These are phyloP conservation scores for Prunus mongolica DNA, from an alignment of 306 rosid species.

Conservation along the genomic window DNA sequence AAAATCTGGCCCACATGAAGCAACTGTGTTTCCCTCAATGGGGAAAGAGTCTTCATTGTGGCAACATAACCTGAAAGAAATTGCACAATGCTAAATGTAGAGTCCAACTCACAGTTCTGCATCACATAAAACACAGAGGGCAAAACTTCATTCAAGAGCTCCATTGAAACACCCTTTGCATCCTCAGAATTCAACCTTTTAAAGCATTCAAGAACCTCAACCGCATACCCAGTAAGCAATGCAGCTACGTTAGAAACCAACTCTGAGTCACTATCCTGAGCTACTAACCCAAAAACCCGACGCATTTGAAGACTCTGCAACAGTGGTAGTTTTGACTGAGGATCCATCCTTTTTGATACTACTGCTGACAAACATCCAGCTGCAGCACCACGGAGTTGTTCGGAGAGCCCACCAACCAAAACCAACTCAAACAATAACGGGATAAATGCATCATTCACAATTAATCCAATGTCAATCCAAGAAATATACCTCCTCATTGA, in stretches of 20 bases:
- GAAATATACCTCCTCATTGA: slow-evolving; percentile 79
- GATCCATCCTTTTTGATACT: slow-evolving; percentile 84
- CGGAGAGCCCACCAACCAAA: slow-evolving; percentile 59
- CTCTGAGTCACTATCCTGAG: slow-evolving; percentile 57
- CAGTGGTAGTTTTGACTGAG: slow-evolving; percentile 60
- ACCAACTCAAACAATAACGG: slow-evolving; percentile 80
- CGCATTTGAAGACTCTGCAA: slow-evolving; percentile 77
- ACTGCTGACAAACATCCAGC: slow-evolving; percentile 84
- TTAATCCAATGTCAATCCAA: slow-evolving; percentile 89
- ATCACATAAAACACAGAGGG: slow-evolving; percentile 78
- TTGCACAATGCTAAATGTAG: slow-evolving; percentile 76
- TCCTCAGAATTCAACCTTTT: slow-evolving; percentile 72
- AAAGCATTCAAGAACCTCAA: slow-evolving; percentile 84
- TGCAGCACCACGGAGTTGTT: slow-evolving; percentile 73
- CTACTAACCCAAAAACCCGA: slow-evolving; percentile 65
- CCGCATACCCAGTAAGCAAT: slow-evolving; percentile 82
- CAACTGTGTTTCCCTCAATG: slow-evolving; percentile 63
- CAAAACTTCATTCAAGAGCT: slow-evolving; percentile 71
- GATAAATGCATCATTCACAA: slow-evolving; percentile 74
- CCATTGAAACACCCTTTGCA: slow-evolving; percentile 62
- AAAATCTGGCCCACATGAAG: slow-evolving; percentile 80
- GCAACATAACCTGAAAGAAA: slow-evolving; percentile 79
- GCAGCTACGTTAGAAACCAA: slow-evolving; percentile 59
- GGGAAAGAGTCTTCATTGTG: slow-evolving; percentile 63
- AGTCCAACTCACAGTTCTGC: slow-evolving; percentile 76